Conservation (phyloP, 176 grass and related monocot species). For the Musa acuminata region DNA sequence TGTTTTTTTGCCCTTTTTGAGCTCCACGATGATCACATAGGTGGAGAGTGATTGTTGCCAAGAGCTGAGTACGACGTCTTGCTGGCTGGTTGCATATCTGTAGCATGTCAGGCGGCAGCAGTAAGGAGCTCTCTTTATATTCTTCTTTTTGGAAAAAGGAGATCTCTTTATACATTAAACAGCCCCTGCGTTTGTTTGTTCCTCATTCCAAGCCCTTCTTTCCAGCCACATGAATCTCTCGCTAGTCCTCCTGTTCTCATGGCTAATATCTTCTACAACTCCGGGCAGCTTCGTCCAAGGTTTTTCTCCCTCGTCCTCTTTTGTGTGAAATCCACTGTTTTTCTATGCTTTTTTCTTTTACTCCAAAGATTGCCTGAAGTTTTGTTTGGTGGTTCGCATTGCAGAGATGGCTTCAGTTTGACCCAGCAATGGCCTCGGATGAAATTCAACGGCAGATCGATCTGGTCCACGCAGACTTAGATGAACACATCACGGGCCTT, state of each 20-base stretch:
- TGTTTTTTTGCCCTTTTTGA: too few species aligned
- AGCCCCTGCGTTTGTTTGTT: not conserved
- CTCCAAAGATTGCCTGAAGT: too few species aligned
- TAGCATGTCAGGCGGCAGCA: too few species aligned
- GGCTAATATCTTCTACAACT: not conserved
- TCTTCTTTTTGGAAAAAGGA: too few species aligned
- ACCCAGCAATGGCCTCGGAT: not conserved
- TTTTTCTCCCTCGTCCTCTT: not conserved
- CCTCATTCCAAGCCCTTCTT: not conserved
- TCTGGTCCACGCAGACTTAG: conserved; percentile 35
- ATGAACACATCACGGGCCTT: conserved; percentile 55
- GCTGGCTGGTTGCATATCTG: too few species aligned
- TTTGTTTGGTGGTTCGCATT: not conserved
- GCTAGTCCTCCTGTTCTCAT: not conserved
- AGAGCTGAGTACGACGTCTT: too few species aligned
- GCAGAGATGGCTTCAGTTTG: conserved; percentile 1
- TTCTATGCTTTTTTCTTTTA: too few species aligned
- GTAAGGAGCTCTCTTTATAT: too few species aligned
- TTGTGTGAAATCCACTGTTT: not conserved
- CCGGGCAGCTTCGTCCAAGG: not conserved
- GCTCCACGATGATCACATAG: too few species aligned
- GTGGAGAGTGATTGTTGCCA: too few species aligned
- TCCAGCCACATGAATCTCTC: too few species aligned
- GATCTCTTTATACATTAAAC: too few species aligned
- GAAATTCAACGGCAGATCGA: conserved; percentile 9